Conservation (phyloP, 202 grass and related monocot genomes). For the Saccharum hybrid region DNA sequence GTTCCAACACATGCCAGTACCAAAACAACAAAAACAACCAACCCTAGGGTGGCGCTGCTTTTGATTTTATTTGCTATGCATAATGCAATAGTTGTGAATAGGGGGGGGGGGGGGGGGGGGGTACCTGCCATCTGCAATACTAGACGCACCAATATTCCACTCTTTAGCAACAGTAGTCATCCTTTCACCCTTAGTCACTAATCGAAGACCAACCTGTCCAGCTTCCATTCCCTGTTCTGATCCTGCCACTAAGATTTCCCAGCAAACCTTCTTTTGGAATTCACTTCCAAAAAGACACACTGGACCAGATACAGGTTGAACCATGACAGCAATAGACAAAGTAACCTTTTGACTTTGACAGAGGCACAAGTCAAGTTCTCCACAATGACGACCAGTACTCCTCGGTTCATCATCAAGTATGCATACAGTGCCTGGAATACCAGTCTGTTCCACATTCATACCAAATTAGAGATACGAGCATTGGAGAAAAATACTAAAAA, state of each 20-base stretch:
- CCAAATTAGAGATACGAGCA: slow-evolving; percentile 42
- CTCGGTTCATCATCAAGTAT: slow-evolving; percentile 97
- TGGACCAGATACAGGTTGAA: slow-evolving; percentile 93
- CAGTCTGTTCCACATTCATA: slow-evolving; percentile 67
- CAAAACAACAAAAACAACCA: not conserved
- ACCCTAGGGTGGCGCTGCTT: too few relatives aligned
- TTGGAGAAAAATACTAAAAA: not conserved
- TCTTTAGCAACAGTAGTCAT: slow-evolving; percentile 92
- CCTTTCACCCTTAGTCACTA: slow-evolving; percentile 87
- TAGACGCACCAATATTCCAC: slow-evolving; percentile 91
- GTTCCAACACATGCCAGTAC: not conserved
- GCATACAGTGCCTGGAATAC: slow-evolving; percentile 73
- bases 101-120: too few relatives aligned
- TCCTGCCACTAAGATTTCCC: slow-evolving; percentile 96
- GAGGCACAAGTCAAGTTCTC: slow-evolving; percentile 73
- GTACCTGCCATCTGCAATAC: slow-evolving; percentile 99
- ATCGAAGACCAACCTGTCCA: slow-evolving; percentile 90
- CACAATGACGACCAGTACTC: slow-evolving; percentile 78
- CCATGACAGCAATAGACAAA: slow-evolving; percentile 85
- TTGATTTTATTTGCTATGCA: slow-evolving; percentile 19
- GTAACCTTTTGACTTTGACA: slow-evolving; percentile 77
- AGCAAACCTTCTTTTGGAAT: slow-evolving; percentile 92
- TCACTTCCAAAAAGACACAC: slow-evolving; percentile 96
- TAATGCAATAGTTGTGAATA: slow-evolving; percentile 25
- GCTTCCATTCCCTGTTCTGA: slow-evolving; percentile 98